Evolutionary conservation across 805 yeast species (phyloP).

Genomic region (Blastobotrys attinorum): DNA sequence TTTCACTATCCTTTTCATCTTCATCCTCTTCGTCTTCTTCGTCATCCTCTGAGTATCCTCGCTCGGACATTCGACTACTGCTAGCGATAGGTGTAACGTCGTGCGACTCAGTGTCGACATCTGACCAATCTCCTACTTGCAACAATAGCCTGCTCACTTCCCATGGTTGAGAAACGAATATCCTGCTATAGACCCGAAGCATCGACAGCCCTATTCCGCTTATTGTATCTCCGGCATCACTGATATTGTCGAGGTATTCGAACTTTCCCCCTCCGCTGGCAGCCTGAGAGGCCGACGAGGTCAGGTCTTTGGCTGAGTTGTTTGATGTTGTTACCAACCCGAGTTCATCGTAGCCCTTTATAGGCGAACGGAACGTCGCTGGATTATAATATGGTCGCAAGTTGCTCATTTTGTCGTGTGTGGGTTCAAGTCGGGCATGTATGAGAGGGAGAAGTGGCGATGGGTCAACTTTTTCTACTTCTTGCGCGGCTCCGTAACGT

Average conservation of each 20-base stretch:
- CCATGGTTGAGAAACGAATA: constrained; percentile 76
- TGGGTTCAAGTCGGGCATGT: background rate
- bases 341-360: constrained; percentile 26
- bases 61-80: too few relatives aligned
- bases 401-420: constrained; percentile 1
- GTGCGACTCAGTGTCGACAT: constrained; percentile 1
- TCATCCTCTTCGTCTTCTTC: constrained; percentile 23
- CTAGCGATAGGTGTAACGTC: too few relatives aligned
- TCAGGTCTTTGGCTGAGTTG: constrained; percentile 14
- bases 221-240: constrained; percentile 10
- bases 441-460: too few relatives aligned
- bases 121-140: constrained; percentile 58
- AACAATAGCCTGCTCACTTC: constrained; percentile 71
- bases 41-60: constrained; percentile 17
- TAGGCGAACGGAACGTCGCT: constrained; percentile 46
- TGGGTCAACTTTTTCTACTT: too few relatives aligned
- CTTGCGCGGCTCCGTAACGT: too few relatives aligned
- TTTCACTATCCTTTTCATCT: constrained; percentile 35
- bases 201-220: constrained; percentile 52
- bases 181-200: constrained; percentile 58
- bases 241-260: constrained; percentile 22
- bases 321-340: constrained; percentile 3
- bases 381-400: constrained; percentile 66
- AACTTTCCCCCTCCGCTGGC: constrained; percentile 15
- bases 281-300: constrained; percentile 8